Base-by-base conservation (phyloP, 1,139 yeast genomes). In the Saccharomycopsis hybrid region DNA sequence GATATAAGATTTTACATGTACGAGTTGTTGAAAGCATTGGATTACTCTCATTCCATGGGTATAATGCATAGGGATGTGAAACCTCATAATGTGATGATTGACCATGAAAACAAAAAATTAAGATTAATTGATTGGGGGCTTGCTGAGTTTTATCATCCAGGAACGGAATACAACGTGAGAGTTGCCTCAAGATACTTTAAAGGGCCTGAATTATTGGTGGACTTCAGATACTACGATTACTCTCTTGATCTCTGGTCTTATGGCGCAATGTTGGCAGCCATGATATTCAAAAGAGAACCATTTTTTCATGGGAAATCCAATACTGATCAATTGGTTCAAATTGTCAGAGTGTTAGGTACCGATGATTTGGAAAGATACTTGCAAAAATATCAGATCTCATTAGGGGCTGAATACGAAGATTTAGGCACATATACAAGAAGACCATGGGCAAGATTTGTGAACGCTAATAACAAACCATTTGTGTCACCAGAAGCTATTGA, bases 41-140 rank as follows among this genome's bases (percentile, higher is more conserved):
- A 94, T 67, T 94, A 78, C 65, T 85, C 94, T 45, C 99, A 94
- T 68, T 87, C 96, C 4, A 88, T 87, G 88, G 99, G 98, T 41
- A 90, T 94, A 56, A 94, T 94, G 87, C 99, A 94, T 68, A 76
- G 99, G 65, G 99, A 94, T 67, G 98, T 94, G 55, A 94, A 94
- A 67, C 98, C 98, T 31, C 97, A 94, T 65, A 94, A 94, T 63
- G 94, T 94, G 45, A 92, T 94, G 97, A 94, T 94, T 62, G 98
- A 94, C 65, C 97, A 92, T 58, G 79, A 79, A 50, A 74, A 74
- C 58, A 77, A 78, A 60, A 72, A 71, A 54, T 71, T 94, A 58
- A 77, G 97, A 57, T 76, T 94, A 57, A 94, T 94, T 58, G 99
- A 94, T 71, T 94, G 98, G 98, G 99, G 99, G 8, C 73, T 94